Evolutionary conservation across 805 yeast genomes (phyloP), one percentile per base, ranked within the genome.

Genomic region (Torulaspora microellipsoides): DNA sequence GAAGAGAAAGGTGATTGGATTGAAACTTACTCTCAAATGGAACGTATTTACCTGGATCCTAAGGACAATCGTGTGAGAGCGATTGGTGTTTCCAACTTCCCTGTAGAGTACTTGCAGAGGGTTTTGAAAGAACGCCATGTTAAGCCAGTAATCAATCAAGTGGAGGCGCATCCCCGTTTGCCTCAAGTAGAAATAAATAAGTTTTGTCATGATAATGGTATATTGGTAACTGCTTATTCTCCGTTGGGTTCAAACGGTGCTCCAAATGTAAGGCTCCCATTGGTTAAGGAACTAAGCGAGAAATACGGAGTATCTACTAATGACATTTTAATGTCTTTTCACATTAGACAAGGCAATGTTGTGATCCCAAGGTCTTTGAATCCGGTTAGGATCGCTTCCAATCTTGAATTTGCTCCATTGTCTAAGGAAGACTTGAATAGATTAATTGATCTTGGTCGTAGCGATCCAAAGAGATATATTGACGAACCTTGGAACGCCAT

Each of bases 331-430:
- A 70, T 75, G 36, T 81, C 85, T 15, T 85, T 83, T 64, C 80
- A 81, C 55, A 73, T 83, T 17, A 68, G 75, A 47, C 71, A 77
- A 32, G 89, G 85, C 2, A 71, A 83, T 43, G 69, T 72, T 8
- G 80, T 75, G 1, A 64, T 85, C 36, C 88, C 93, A 35, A 78
- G 90, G 66, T 81, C 95, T 0, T 71, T 80, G 12, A 85, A 83
- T 40, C 69, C 76, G n/a, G 73, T 72, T 17, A 77, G 95, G 60
- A 75, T 86, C 39, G 59, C 62, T 23, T 52, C 65, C 15, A 71
- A 72, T 56, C 56, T 68, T 32, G 64, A 66, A 47, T 52, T 63
- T 39, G 65, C 68, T 30, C 64, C 70, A 13, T 63, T 78, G 31
- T 57, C 69, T 27, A 53, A 56, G 14, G 73, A 69, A 37, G 81